Base-by-base conservation (phyloP, 768 basidiomycete genomes). In the Tephrocybe sp. region DNA sequence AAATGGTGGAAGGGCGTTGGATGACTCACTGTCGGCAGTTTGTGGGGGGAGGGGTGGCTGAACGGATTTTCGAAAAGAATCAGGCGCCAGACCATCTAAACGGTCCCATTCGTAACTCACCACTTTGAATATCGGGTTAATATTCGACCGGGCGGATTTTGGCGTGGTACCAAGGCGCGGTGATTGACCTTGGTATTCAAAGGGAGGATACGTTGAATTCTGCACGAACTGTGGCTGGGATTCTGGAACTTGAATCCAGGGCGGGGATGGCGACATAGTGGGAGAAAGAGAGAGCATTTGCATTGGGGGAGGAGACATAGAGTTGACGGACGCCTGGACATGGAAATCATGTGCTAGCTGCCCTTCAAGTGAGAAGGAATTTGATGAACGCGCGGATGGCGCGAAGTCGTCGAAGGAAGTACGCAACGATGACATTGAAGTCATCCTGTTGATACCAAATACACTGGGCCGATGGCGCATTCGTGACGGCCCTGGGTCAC, bases 121-220 rank as follows among this genome's bases (percentile, higher is more conserved):
- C 75, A 93, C 90, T 81, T 89, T 86, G 77, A 93, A 93, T 65
- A 92, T 91, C 24, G 90, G 88, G 67, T 93, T 90, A 63, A 91
- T 88, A 28, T 76, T 79, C 44, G 85, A 81, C 64, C 84, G 84
- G 21, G 85, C 77, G 40, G 84, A 80, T 63, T 84, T 85, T 32
- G 88, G 76, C 14, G 79, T 80, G 47, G 77, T 69, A 41, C 77
- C 76, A 30, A 86, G 79, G 58, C 81, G 83, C 45, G 85, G 79
- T 15, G 85, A 82, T 60, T 81, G 79, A 41, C 79, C 79, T 40
- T 33, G 45, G 56, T 73, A 66, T 14, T 86, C 84, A 60, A 74
- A 79, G 18, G 81, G 75, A 65, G 67, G 75, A 53, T 72, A 74
- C 42, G 65, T 67, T 54, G 65, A 70, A 63, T 67, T 73, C 47